phyloP scores from a whole-genome alignment of 371 early-diverging fungal genomes.

The Rhizopus sp. region DNA sequence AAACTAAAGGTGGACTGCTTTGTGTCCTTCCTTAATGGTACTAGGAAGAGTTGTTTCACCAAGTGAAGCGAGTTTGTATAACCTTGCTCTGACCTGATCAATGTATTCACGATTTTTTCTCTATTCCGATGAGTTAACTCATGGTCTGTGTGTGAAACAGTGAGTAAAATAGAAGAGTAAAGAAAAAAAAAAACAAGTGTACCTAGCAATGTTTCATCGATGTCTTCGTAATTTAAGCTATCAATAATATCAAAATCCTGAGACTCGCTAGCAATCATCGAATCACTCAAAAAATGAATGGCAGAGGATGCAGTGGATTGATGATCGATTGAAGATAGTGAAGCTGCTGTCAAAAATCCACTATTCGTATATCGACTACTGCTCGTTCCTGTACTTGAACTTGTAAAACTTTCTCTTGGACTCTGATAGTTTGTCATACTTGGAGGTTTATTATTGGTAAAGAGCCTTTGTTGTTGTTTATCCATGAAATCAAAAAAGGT shows the following conservation, averaged over 20 bases:
- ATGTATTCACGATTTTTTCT: constrained; percentile 35
- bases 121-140: constrained; percentile 38
- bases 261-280: background rate
- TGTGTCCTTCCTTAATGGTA: constrained; percentile 33
- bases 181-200: background rate
- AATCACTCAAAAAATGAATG: constrained; percentile 3
- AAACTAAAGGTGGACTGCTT: constrained; percentile 34
- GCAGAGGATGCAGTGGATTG: constrained; percentile 5
- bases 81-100: constrained; percentile 36
- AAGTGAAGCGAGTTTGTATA: constrained; percentile 41
- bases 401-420: constrained; percentile 11
- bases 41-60: constrained; percentile 28
- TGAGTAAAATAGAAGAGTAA: too few relatives aligned
- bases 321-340: constrained; percentile 7
- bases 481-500: background rate
- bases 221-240: constrained; percentile 6
- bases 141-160: constrained; percentile 26
- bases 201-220: constrained; percentile 11
- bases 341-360: background rate
- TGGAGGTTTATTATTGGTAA: background rate
- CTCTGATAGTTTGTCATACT: constrained; percentile 6
- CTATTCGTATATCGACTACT: background rate
- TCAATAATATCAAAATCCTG: constrained; percentile 8
- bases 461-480: background rate
- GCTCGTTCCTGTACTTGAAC: constrained; percentile 4